phyloP scores from a whole-genome alignment of 768 basidiomycete species.

The Baorangia bicolor region DNA sequence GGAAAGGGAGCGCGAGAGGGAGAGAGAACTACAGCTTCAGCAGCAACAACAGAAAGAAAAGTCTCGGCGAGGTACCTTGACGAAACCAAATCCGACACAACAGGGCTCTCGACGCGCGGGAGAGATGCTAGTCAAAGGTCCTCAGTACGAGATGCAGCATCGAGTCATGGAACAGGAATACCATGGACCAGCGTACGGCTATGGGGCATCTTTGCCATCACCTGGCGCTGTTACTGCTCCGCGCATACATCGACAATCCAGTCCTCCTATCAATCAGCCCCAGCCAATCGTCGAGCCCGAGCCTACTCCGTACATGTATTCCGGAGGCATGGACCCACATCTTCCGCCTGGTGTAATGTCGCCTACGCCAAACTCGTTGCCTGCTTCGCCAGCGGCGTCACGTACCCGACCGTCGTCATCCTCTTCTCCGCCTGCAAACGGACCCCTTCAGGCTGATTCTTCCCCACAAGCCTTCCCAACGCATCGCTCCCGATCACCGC shows the following conservation, averaged over 20 bases:
- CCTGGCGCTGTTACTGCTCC: constrained; percentile 23
- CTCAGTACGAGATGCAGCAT: constrained; percentile 94
- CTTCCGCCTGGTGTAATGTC: constrained; percentile 64
- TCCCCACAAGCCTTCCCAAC: constrained; percentile 30
- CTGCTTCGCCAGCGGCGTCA: constrained; percentile 22
- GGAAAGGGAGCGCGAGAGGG: constrained; percentile 26
- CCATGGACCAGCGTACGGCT: constrained; percentile 36
- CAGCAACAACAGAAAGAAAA: constrained; percentile 41
- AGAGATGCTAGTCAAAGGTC: constrained; percentile 84
- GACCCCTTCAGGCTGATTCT: constrained; percentile 15
- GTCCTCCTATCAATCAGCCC: constrained; percentile 27
- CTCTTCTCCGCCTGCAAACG: constrained; percentile 35
- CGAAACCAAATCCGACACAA: constrained; percentile 55
- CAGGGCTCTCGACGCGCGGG: constrained; percentile 59
- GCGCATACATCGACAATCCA: constrained; percentile 27
- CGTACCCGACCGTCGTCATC: constrained; percentile 31
- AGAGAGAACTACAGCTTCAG: constrained; percentile 33
- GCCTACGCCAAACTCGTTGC: constrained; percentile 25
- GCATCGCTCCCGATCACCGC: constrained; percentile 56
- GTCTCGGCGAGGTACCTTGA: constrained; percentile 54
- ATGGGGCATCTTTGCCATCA: constrained; percentile 24
- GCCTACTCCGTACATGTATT: constrained; percentile 20
- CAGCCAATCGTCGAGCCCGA: constrained; percentile 33
- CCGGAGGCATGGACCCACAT: constrained; percentile 36
- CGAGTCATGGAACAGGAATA: constrained; percentile 92